Evolutionary conservation across 768 basidiomycete genomes (phyloP), one percentile per base, ranked within the genome.

Genomic region (Mycena amicta): DNA sequence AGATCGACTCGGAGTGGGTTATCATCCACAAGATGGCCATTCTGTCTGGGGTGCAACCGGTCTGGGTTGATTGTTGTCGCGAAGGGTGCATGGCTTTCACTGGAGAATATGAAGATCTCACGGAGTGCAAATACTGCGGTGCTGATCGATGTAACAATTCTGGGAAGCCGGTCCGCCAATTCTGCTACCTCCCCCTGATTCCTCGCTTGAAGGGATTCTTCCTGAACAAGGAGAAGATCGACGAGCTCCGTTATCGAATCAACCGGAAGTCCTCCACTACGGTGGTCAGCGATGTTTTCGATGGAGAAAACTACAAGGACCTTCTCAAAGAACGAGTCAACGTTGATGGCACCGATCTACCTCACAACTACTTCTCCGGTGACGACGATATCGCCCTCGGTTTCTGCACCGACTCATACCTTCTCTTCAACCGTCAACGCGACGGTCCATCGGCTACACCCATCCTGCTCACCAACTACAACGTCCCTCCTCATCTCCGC

Each of bases 51-150:
- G 30, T 75, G 16, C 52, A 64, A n/a, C 66, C 71, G 6, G 52
- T 27, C 18, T 31, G 8, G 15, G 53, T 67, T 60, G 66, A 81
- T 60, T 80, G 79, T 62, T 83, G 81, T 64, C 52, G 67, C 33
- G 75, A 77, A 50, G 76, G 74, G 0, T 83, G 81, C 61, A 65
- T 65, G 51, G 72, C 70, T 55, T 82, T 67, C 57, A 61, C 68
- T 18, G 77, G 77, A 0, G 64, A 69, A 0, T 67, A 73, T 39
- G 61, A 53, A 12, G 63, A 71, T 5, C 52, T 68, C 8, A 55
- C 63, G 0, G 18, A 29, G 6, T 83, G 81, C 55, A 74, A 73
- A 1, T 67, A 67, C 61, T 82, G 80, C 65, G 46, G 69, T 0
- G 64, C 67, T 43, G n/a, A 72, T 12, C 68, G 73, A 1, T 70